A percentile compares a stretch with the other conserved stretches of the same genome.
These are phyloP conservation scores for Phytopythium mirpurense DNA, from an alignment of 352 stramenopile species.

Conservation along the genomic window DNA sequence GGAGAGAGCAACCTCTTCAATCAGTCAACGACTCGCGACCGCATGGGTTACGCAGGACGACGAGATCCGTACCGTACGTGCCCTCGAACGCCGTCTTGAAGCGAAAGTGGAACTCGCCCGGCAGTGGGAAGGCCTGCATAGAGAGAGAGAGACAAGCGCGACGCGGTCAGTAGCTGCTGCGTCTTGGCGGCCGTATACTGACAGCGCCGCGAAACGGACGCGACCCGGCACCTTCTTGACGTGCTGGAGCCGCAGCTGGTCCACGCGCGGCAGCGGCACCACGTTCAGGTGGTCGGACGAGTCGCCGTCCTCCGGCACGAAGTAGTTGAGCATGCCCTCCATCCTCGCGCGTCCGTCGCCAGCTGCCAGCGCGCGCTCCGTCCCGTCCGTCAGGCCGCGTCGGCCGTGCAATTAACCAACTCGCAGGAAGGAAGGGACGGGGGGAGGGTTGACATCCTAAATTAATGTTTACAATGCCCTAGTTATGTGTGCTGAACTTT, in stretches of 20 bases:
- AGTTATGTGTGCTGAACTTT: too few relatives aligned
- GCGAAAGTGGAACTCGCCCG: slow-evolving; percentile 79
- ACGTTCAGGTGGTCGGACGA: slow-evolving; percentile 84
- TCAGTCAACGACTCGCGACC: too few relatives aligned
- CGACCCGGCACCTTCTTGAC: slow-evolving; percentile 63
- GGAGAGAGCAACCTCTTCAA: neutral
- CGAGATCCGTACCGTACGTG: slow-evolving; percentile 57
- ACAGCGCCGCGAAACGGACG: neutral
- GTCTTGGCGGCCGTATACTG: neutral
- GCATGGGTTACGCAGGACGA: too few relatives aligned
- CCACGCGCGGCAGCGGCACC: slow-evolving; percentile 71
- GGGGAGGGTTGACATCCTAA: neutral
- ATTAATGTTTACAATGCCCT: neutral
- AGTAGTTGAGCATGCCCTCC: slow-evolving; percentile 88
- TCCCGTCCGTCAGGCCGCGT: neutral
- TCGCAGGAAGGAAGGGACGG: neutral
- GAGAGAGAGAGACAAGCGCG: slow-evolving; percentile 6
- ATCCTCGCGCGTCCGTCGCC: slow-evolving; percentile 21
- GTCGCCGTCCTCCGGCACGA: slow-evolving; percentile 81
- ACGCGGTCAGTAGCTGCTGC: neutral
- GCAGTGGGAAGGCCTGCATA: slow-evolving; percentile 52
- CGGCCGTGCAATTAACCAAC: neutral
- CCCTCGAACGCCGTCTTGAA: slow-evolving; percentile 86
- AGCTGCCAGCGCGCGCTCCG: neutral
- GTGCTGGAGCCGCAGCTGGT: slow-evolving; percentile 66